Evolutionary conservation across 495 filamentous ascomycete species (phyloP), one percentile per base, ranked within the genome.

Genomic region (Penicillium fimorum): DNA sequence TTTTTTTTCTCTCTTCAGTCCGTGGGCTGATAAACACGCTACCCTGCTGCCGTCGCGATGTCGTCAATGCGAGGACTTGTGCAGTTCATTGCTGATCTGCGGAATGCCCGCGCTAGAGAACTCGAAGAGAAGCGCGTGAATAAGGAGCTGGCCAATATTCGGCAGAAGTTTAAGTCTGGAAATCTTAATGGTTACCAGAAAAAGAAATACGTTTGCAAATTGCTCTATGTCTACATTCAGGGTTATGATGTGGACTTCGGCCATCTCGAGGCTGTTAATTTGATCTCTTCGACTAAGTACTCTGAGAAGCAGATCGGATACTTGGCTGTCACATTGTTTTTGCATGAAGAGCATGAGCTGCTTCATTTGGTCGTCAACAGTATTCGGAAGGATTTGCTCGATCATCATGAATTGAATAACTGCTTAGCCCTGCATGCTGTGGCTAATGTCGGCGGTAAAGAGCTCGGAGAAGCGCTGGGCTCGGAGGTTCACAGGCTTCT

Each of bases 191-290:
- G 95, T 48, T 99, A 99, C 65, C 90, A 96, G 74, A 96, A 95
- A 82, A 99, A 99, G 82, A 99, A 99, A 89, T 99, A 99, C 68
- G 95, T 99, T 44, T 99, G 95, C 88, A 98, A 98, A 85, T 82
- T 99, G 60, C 83, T 99, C 44, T 99, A 99, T 68, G 97, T 99
- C 63, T 99, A 99, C 70, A 99, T 99, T 55, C 85, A 97, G 47
- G 95, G 95, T 8, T 99, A 95, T 87, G 95, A 99, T 68, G 92
- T 99, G 74, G 95, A 97, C 70, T 99, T 99, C 68, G 95, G 95
- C 22, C 95, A 99, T 69, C 84, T 97, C 35, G 95, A 99, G 74
- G 95, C 95, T 9, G 92, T 99, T 70, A 97, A 97, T 60, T 83
- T 99, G 55, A 93, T 99, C 53, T 96, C 93, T 5, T 92, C 92